phyloP scores from a whole-genome alignment of 768 basidiomycete genomes.

The Leccinum longicurvipes region DNA sequence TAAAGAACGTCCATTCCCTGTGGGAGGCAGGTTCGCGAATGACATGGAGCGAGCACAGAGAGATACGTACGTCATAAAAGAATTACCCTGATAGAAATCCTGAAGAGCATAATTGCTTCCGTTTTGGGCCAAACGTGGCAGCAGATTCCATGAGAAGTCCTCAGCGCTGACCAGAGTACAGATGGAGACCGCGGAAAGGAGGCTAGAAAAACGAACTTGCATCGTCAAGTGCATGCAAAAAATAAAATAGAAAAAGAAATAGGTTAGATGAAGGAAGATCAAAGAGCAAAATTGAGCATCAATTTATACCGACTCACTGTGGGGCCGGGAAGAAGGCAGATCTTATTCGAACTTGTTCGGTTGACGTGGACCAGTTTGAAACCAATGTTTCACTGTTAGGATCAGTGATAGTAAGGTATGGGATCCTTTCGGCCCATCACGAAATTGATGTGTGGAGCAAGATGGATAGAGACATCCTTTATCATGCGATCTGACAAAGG shows the following conservation, averaged over 20 bases:
- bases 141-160: constrained; percentile 13
- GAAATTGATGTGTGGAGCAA: not conserved
- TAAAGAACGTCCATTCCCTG: constrained; percentile 66
- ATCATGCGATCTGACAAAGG: not conserved
- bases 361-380: constrained; percentile 25
- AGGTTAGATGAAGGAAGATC: not conserved
- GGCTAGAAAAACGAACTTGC: constrained; percentile 20
- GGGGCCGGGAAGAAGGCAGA: not conserved
- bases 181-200: constrained; percentile 29
- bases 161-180: constrained; percentile 30
- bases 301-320: constrained; percentile 4
- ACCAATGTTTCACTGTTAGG: constrained; percentile 12
- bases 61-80: constrained; percentile 54
- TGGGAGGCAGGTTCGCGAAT: not conserved
- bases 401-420: not conserved
- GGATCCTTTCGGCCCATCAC: not conserved
- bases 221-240: constrained; percentile 11
- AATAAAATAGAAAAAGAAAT: not conserved
- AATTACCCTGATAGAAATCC: constrained; percentile 40
- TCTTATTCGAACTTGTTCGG: constrained; percentile 36
- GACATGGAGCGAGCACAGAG: not conserved
- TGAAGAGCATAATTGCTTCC: constrained; percentile 31
- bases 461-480: not conserved
- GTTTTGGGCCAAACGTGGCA: not conserved
- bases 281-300: not conserved